These are phyloP conservation scores for Musa troglodytarum DNA, from an alignment of 176 grass and related monocot genomes.

Conservation along the genomic window DNA sequence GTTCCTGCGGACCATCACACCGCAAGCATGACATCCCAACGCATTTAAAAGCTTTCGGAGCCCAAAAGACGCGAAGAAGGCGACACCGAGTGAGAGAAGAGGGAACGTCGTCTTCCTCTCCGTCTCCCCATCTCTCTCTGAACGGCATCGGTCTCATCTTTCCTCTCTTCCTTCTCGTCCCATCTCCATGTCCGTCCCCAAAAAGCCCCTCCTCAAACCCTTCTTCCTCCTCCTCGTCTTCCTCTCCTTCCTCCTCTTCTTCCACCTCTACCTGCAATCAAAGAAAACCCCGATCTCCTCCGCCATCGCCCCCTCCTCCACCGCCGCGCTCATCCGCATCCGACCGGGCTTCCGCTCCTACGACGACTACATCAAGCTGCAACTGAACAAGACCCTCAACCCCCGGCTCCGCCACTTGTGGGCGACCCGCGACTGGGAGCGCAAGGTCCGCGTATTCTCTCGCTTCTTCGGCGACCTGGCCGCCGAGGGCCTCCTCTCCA, in stretches of 20 bases:
- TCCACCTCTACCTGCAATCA: neutral
- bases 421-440: conserved; percentile 86
- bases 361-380: conserved; percentile 80
- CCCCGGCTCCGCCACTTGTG: conserved; percentile 71
- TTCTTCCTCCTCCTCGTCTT: conserved; percentile 25
- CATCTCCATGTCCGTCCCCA: conserved; percentile 15
- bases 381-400: conserved; percentile 94
- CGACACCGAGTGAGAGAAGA: too few relatives aligned
- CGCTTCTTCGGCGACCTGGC: conserved; percentile 35
- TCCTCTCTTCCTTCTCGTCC: conserved; percentile 31
- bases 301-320: neutral
- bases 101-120: neutral
- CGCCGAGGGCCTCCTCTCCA: conserved; percentile 35
- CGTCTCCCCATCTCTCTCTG: conserved; percentile 8
- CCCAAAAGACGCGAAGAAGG: too few relatives aligned
- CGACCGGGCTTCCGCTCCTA: conserved; percentile 57
- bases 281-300: neutral
- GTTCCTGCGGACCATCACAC: too few relatives aligned
- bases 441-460: conserved; percentile 64
- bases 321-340: conserved; percentile 50
- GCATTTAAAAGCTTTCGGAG: too few relatives aligned
- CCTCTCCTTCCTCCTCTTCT: conserved; percentile 11
- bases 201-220: neutral
- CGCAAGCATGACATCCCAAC: too few relatives aligned
- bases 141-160: conserved; percentile 29